These are phyloP conservation scores for Prototheca wickerhamii DNA, from an alignment of 163 green algal genomes.

Conservation along the genomic window DNA sequence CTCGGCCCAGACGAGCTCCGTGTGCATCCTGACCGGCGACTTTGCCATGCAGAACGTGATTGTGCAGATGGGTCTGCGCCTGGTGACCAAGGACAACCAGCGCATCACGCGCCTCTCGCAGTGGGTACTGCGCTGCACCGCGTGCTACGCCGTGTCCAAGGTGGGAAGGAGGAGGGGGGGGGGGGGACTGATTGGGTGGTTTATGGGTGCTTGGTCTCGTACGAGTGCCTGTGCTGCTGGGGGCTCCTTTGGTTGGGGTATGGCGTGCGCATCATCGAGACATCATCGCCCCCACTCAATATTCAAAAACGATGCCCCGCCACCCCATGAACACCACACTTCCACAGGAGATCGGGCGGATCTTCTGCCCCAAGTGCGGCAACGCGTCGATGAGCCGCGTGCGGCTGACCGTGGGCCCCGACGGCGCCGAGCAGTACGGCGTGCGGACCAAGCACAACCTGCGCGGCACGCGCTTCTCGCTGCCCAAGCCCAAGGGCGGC, in stretches of 20 bases:
- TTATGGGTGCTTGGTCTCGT: too few species aligned
- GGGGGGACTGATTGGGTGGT: neutral
- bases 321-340: neutral
- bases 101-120: constrained; percentile 56
- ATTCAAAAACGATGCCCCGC: neutral
- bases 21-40: constrained; percentile 78
- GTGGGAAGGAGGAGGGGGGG: constrained; percentile 13
- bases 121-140: constrained; percentile 62
- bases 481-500: constrained; percentile 85
- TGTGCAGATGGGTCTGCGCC: constrained; percentile 82
- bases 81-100: constrained; percentile 69
- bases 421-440: constrained; percentile 74
- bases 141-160: constrained; percentile 51
- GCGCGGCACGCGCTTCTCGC: constrained; percentile 71
- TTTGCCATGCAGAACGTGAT: constrained; percentile 99
- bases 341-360: constrained; percentile 48
- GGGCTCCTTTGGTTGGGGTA: neutral
- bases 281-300: neutral
- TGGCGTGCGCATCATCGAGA: neutral
- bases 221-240: neutral
- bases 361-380: constrained; percentile 93
- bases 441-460: constrained; percentile 70
- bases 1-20: constrained; percentile 31
- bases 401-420: constrained; percentile 44
- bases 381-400: constrained; percentile 68